A percentile compares a stretch with the other conserved stretches of the same genome.
Evolutionary conservation across 2,329 filamentous ascomycete species (phyloP).

Genomic region (Taxawa tesnikishii): DNA sequence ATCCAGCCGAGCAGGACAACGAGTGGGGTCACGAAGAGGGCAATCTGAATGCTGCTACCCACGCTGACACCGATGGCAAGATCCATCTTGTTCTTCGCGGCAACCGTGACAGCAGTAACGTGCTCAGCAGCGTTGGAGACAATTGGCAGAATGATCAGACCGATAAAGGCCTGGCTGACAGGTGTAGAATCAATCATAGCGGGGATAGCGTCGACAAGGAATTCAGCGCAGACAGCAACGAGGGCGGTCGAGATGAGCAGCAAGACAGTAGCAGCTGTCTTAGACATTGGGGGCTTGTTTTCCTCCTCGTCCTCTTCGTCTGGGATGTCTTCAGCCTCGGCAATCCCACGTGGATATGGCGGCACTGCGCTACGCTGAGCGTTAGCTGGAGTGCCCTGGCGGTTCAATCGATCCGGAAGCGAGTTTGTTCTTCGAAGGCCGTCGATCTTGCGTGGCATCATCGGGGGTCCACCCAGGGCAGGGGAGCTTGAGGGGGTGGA

Average conservation of each 20-base stretch:
- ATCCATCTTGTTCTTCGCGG: conserved; percentile 78
- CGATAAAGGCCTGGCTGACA: conserved; percentile 63
- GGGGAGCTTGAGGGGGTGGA: conserved; percentile 16
- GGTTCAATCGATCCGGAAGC: conserved; percentile 54
- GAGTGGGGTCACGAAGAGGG: conserved; percentile 65
- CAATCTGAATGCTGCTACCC: conserved; percentile 69
- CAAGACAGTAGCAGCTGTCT: conserved; percentile 44
- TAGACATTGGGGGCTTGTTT: conserved; percentile 36
- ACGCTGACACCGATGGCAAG: conserved; percentile 70
- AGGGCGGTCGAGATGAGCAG: conserved; percentile 41
- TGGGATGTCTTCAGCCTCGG: neutral
- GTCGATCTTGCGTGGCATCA: conserved; percentile 12
- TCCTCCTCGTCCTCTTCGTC: conserved; percentile 18
- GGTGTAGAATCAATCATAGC: conserved; percentile 46
- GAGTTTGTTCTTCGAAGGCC: conserved; percentile 65
- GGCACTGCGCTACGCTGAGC: conserved; percentile 2
- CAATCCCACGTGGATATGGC: conserved; percentile 1
- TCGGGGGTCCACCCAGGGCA: conserved; percentile 11
- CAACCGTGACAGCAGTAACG: conserved; percentile 67
- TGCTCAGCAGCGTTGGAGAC: conserved; percentile 78
- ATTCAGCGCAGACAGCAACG: conserved; percentile 55
- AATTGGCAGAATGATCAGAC: conserved; percentile 68
- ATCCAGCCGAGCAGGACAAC: conserved; percentile 70
- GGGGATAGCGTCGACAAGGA: conserved; percentile 63
- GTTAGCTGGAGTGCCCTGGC: conserved; percentile 9